Base-by-base conservation (phyloP, 331 rosid species). In the Saraca asoca region DNA sequence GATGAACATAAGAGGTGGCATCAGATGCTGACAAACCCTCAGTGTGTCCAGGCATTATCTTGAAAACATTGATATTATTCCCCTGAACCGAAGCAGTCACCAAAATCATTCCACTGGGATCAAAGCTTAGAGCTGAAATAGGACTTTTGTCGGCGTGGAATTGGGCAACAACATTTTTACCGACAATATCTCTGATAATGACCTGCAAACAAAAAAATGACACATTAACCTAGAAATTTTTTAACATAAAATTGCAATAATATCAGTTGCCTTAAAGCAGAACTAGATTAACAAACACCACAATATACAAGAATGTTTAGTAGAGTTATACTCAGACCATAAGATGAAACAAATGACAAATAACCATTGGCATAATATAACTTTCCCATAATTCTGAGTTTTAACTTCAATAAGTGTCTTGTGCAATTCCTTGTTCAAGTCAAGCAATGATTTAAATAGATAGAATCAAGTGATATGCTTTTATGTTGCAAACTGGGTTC, bases 31-130 rank as follows among this genome's bases (percentile, higher is more conserved):
- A 70, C 18, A 71, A 74, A 76, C 58, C 78, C 58, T 60, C 89
- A 6, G 72, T 15, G 6, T 50, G 70, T 51, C 78, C 71, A 9
- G 96, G 95, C 78, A 83, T 88, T 74, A 90, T 83, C 81, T 88
- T 86, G 31, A 85, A 94, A 78, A 90, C 97, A 69, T 94, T 90
- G 79, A 94, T 81, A 81, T 85, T 94, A 75, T 90, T 97, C 62
- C 99, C 99, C 78, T 86, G 96, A 74, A 87, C 86, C 8, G 97
- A 94, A 71, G 97, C 91, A 10, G 99, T 86, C 57, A 94, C 97
- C 78, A 94, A 82, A 61, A 90, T 79, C 62, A 85, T 90, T 64
- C 99, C 97, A 53, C 97, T 94, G 35, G 96, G 95, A 81, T 94
- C 97, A 71, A 88, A 94, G 83, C 93, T 77, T 70, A 94, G 70